Evolutionary conservation across 495 filamentous ascomycete species (phyloP), one percentile per base, ranked within the genome.

Genomic region (Tuber melanosporum): DNA sequence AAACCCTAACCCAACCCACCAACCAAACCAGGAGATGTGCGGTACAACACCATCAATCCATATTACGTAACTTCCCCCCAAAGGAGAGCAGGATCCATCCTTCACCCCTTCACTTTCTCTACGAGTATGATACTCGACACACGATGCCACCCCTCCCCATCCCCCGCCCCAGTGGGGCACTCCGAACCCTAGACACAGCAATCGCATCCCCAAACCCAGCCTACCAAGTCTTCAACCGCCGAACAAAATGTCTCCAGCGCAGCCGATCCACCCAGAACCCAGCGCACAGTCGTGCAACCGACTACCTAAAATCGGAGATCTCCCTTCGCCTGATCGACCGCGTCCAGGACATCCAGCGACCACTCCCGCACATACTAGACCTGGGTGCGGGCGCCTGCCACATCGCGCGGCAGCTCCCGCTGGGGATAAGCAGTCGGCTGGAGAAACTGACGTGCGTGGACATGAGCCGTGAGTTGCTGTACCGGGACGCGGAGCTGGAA

Each of bases 301-400:
- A 98, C 84, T 98, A 98, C 84, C 85, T 99, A 73, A 92, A 93
- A 82, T 93, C 98, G 84, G 95, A 98, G 84, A 91, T 97, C 1
- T 95, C 96, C 43, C 86, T 86, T 62, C 89, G 96, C 71, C 87
- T 99, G 45, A 94, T 91, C 81, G 95, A 98, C 79, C 89, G 96
- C 41, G 87, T 99, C 69, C 85, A 97, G 92, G 93, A 98, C 82
- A 94, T 98, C 85, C 97, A 96, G 80, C 93, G 96, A 42, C 86
- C 89, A 47, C 95, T 96, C 83, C 90, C 91, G 41, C 86, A 89
- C 71, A 93, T 94, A 70, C 93, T 99, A 79, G 96, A 99, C 84
- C 90, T 98, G 41, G 96, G 95, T 76, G 94, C 96, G 77, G 97
- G 98, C 84, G 90, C 94, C 75, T 97, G 94, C 87, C 95, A 97